phyloP scores from a whole-genome alignment of 768 basidiomycete species.

The Tylopilus subfusipes region DNA sequence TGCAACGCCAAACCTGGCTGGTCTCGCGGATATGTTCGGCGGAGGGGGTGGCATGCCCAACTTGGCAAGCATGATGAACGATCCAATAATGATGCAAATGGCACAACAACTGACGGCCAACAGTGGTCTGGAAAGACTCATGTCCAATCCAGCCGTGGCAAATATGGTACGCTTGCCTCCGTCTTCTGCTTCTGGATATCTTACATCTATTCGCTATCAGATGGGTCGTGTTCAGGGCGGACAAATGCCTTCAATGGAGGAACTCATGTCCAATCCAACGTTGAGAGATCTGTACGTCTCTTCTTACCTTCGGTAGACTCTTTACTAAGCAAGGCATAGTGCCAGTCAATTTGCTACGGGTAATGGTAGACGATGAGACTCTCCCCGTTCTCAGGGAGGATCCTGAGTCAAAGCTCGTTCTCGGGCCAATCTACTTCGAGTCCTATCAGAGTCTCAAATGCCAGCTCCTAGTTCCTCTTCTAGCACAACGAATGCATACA shows the following conservation, averaged over 20 bases:
- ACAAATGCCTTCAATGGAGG: slow-evolving; percentile 80
- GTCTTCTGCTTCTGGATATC: slow-evolving; percentile 3
- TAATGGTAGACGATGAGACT: slow-evolving; percentile 20
- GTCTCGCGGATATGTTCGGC: slow-evolving; percentile 71
- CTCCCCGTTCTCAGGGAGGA: slow-evolving; percentile 1
- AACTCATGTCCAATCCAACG: slow-evolving; percentile 75
- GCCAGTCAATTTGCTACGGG: slow-evolving; percentile 49
- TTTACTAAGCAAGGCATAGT: slow-evolving; percentile 24
- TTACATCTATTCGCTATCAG: slow-evolving; percentile 36
- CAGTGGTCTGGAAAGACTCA: slow-evolving; percentile 73
- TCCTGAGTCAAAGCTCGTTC: neutral
- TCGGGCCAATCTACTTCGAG: slow-evolving; percentile 4
- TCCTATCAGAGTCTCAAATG: neutral
- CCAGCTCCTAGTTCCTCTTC: neutral
- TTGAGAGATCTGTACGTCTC: slow-evolving; percentile 71
- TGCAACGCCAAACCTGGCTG: slow-evolving; percentile 43
- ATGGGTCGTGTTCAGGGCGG: slow-evolving; percentile 74
- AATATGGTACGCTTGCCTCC: slow-evolving; percentile 60
- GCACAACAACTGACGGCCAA: slow-evolving; percentile 87
- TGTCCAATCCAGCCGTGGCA: slow-evolving; percentile 80
- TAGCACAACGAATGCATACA: slow-evolving; percentile 1
- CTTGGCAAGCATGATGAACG: slow-evolving; percentile 78
- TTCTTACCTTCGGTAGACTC: neutral
- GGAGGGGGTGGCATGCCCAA: slow-evolving; percentile 80
- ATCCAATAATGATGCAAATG: slow-evolving; percentile 92